Conservation (phyloP, 169 alveolate species). For the Plasmodium inui region DNA sequence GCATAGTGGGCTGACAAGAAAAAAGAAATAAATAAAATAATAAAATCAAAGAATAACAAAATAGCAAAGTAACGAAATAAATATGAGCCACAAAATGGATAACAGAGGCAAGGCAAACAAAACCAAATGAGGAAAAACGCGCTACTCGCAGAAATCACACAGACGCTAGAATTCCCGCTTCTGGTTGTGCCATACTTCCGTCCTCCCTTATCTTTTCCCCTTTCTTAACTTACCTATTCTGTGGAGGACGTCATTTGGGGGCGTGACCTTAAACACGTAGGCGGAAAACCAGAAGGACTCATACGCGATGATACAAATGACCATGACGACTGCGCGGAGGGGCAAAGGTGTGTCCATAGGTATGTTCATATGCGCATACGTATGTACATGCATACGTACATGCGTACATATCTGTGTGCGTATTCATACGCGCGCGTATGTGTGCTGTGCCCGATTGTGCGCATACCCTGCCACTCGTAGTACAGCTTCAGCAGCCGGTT, state of each 20-base stretch:
- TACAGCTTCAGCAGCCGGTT: constrained; percentile 51
- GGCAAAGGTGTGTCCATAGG: background rate
- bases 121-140: background rate
- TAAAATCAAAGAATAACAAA: background rate
- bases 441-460: background rate
- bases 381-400: too few species aligned
- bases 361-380: background rate
- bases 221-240: constrained; percentile 35
- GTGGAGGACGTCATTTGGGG: background rate
- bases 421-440: background rate
- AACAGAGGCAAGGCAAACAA: background rate
- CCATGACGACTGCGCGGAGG: constrained; percentile 59
- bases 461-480: constrained; percentile 63
- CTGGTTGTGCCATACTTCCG: background rate
- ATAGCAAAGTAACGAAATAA: background rate
- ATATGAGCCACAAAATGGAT: background rate
- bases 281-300: constrained; percentile 64
- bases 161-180: background rate
- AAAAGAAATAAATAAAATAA: background rate
- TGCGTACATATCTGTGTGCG: background rate
- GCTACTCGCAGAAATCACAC: background rate
- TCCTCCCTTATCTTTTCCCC: background rate
- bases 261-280: constrained; percentile 41
- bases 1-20: constrained; percentile 13
- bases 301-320: constrained; percentile 60